phyloP scores from a whole-genome alignment of 805 yeast genomes.

The Wickerhamomyces strasburgensis region DNA sequence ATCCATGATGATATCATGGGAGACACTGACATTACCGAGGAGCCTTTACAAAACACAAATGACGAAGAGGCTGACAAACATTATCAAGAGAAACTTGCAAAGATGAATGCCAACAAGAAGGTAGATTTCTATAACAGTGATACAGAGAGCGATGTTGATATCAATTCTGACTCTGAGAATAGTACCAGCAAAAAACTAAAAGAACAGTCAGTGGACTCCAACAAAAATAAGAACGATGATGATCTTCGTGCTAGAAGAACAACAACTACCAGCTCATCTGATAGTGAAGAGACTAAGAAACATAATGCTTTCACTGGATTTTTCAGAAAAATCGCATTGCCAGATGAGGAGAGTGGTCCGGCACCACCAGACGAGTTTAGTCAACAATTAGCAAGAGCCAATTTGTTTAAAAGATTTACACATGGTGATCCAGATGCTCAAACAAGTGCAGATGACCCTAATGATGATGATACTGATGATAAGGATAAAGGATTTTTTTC shows the following conservation, averaged over 20 bases:
- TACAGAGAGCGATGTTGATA: conserved; percentile 21
- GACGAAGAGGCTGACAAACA: conserved; percentile 5
- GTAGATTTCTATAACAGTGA: conserved; percentile 18
- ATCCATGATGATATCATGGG: conserved; percentile 7
- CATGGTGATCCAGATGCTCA: conserved; percentile 15
- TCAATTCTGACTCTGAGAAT: conserved; percentile 15
- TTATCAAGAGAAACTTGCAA: conserved; percentile 16
- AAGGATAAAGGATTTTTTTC: conserved; percentile 26
- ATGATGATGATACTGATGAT: conserved; percentile 20
- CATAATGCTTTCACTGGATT: conserved; percentile 14
- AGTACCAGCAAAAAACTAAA: conserved; percentile 1
- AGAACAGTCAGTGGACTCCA: background rate
- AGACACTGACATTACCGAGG: conserved; percentile 9
- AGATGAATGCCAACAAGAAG: conserved; percentile 12
- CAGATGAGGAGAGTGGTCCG: background rate
- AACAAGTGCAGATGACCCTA: conserved; percentile 13
- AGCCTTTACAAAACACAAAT: conserved; percentile 3
- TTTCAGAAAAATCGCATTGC: conserved; percentile 12
- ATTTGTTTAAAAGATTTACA: conserved; percentile 14
- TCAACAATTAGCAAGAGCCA: background rate
- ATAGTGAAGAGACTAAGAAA: conserved; percentile 10
- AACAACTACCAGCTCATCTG: conserved; percentile 1
- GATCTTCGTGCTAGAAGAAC: background rate
- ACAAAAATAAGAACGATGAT: background rate
- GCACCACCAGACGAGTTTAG: background rate